A percentile compares a stretch with the other conserved stretches of the same genome.
phyloP scores from a whole-genome alignment of 202 grass and related monocot species.

The Miscanthus sacchariflorus region DNA sequence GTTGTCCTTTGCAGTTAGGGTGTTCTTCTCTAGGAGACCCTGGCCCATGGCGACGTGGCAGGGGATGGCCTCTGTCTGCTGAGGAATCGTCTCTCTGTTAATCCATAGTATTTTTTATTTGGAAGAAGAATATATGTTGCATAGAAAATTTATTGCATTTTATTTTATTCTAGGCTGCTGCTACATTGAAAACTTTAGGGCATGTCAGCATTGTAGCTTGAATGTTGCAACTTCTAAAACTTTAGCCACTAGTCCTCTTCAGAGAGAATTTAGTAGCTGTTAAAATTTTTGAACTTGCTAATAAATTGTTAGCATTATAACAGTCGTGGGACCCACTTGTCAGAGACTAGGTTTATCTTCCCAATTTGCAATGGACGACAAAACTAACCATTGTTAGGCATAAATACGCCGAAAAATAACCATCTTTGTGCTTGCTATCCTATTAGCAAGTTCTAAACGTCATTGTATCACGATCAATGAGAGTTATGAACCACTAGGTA shows the following conservation, averaged over 20 bases:
- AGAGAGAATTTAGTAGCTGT: background rate
- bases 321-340: background rate
- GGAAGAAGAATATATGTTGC: background rate
- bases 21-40: constrained; percentile 8
- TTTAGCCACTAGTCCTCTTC: background rate
- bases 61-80: constrained; percentile 3
- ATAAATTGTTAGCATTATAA: background rate
- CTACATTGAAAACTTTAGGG: background rate
- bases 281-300: background rate
- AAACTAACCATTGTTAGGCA: background rate
- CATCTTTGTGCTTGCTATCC: background rate
- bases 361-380: background rate
- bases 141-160: background rate
- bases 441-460: background rate
- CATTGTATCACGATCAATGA: background rate
- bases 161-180: background rate
- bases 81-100: background rate
- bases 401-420: background rate
- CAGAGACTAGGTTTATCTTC: background rate
- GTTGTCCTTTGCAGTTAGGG: background rate
- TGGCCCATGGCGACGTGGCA: constrained; percentile 23
- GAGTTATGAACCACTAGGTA: background rate
- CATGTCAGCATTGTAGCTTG: background rate
- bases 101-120: background rate
- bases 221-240: background rate